Evolutionary conservation across 805 yeast species (phyloP).

Genomic region (Hanseniaspora lindneri): DNA sequence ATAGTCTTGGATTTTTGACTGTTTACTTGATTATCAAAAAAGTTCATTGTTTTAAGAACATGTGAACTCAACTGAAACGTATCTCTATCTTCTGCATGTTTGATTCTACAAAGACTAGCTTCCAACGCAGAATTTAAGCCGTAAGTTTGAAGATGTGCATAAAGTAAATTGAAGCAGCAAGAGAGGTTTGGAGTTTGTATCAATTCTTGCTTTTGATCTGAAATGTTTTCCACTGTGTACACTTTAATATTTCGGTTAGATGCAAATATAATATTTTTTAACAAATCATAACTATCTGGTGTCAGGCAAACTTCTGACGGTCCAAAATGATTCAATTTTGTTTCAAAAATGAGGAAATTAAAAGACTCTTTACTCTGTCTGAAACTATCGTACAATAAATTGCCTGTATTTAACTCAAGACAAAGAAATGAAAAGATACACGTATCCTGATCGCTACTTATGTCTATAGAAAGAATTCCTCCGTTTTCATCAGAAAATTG

Average conservation of each 20-base stretch:
- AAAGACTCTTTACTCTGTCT: conserved; percentile 35
- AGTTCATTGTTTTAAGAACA: conserved; percentile 60
- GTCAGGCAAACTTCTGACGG: conserved; percentile 58
- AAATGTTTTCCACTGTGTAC: conserved; percentile 2
- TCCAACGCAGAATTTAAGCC: conserved; percentile 8
- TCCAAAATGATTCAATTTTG: conserved; percentile 57
- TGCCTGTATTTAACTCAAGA: conserved; percentile 70
- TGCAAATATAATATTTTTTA: conserved; percentile 24
- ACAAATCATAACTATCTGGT: not conserved
- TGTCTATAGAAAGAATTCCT: conserved; percentile 24
- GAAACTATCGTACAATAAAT: conserved; percentile 60
- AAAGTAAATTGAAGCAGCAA: conserved; percentile 32
- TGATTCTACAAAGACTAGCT: conserved; percentile 18
- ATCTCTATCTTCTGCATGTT: conserved; percentile 40
- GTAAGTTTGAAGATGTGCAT: conserved; percentile 44
- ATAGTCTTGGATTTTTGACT: conserved; percentile 43
- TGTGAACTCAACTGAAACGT: conserved; percentile 36
- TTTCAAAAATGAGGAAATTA: conserved; percentile 52
- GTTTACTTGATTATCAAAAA: conserved; percentile 50
- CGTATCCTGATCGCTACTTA: conserved; percentile 18
- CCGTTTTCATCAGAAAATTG: not conserved
- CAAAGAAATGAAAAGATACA: conserved; percentile 26
- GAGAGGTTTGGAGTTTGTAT: not conserved
- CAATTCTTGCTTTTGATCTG: conserved; percentile 19
- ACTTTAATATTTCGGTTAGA: not conserved